Evolutionary conservation across 2,329 filamentous ascomycete genomes (phyloP), one percentile per base, ranked within the genome.

Genomic region (Trichoderma asperellum): DNA sequence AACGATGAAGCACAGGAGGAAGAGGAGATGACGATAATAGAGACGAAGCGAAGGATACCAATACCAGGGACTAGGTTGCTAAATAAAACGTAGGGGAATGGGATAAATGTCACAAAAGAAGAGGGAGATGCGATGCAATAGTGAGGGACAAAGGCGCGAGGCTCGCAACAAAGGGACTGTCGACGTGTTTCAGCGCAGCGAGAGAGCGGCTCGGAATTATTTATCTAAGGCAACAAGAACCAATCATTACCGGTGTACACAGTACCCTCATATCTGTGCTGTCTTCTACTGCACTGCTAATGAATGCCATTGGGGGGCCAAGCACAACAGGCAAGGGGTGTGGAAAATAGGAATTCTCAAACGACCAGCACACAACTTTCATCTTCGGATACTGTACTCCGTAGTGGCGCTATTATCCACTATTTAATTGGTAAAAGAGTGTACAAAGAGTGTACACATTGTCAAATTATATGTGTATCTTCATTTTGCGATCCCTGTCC

Each of bases 91-190:
- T 24, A 37, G n/a, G 29, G 29, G 29, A 32, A n/a, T 12, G 32
- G 32, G 4, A 37, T 53, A 37, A 27, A 8, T 37, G 29, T 12
- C 29, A 37, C n/a, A n/a, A 63, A 24, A n/a, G 34, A 62, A n/a
- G 12, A 35, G 5, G 11, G 49, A 24, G 16, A 58, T 14, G 37
- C 10, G 2, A 49, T 52, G 59, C 27, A 35, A 34, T 35, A 24
- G 43, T 6, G 21, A 62, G 40, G 58, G 24, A 61, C 58, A 27
- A 18, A 61, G 29, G 12, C n/a, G 32, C 12, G 29, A 63, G 43
- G n/a, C 60, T 37, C 60, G 12, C n/a, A 37, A 63, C 47, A 53
- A 63, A 63, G 8, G n/a, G 60, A 8, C 16, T 63, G n/a, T 40
- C 12, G 12, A 10, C 21, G 24, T 55, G 34, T 52, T 40, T 37